These are phyloP conservation scores for Ramaria sp. DNA, from an alignment of 768 basidiomycete genomes.

Conservation along the genomic window DNA sequence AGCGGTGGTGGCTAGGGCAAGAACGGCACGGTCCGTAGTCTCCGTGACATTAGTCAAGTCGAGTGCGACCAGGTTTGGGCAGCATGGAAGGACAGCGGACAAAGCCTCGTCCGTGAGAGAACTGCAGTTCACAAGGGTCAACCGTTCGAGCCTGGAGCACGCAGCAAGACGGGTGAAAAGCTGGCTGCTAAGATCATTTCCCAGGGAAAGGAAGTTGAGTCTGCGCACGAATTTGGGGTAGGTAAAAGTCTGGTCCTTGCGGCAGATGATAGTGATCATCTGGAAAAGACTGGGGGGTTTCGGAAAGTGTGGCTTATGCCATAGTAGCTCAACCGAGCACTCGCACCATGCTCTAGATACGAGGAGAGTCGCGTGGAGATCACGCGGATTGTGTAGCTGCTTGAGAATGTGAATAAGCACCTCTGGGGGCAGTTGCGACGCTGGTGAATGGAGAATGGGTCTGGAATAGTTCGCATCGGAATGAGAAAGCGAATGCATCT, in stretches of 20 bases:
- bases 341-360: slow-evolving; percentile 93
- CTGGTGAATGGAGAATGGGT: slow-evolving; percentile 34
- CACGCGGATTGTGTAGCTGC: slow-evolving; percentile 61
- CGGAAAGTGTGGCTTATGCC: slow-evolving; percentile 80
- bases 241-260: slow-evolving; percentile 65
- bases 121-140: slow-evolving; percentile 77
- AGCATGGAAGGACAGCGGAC: slow-evolving; percentile 50
- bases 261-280: slow-evolving; percentile 63
- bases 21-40: slow-evolving; percentile 61
- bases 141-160: slow-evolving; percentile 77
- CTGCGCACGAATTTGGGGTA: slow-evolving; percentile 85
- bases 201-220: slow-evolving; percentile 76
- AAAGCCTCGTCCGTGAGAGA: slow-evolving; percentile 57
- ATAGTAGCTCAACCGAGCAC: slow-evolving; percentile 88
- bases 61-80: slow-evolving; percentile 73
- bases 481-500: slow-evolving; percentile 24
- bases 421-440: slow-evolving; percentile 74
- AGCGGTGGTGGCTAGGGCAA: slow-evolving; percentile 59
- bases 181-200: slow-evolving; percentile 59
- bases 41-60: slow-evolving; percentile 69
- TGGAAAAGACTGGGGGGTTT: slow-evolving; percentile 60
- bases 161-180: slow-evolving; percentile 58
- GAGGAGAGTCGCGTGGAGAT: slow-evolving; percentile 64
- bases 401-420: slow-evolving; percentile 88
- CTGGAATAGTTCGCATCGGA: slow-evolving; percentile 16